Percentiles rank a stretch among this genome's conserved stretches.
phyloP scores from a whole-genome alignment of 108 stramenopile genomes.

The Cyclotella sp. region DNA sequence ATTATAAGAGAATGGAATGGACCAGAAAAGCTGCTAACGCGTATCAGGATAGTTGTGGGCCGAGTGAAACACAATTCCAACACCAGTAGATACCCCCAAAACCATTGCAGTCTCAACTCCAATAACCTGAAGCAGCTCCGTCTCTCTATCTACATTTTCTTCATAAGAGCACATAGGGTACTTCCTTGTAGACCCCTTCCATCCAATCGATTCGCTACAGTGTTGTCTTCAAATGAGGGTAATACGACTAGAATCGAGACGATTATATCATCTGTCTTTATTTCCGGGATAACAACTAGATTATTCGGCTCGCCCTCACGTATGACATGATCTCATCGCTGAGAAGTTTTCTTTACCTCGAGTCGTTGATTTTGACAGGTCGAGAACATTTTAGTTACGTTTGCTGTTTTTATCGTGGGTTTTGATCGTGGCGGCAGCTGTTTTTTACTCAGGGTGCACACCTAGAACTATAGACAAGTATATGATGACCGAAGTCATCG shows the following conservation, averaged over 20 bases:
- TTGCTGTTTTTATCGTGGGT: background rate
- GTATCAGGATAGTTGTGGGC: constrained; percentile 27
- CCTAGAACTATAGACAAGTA: too few relatives aligned
- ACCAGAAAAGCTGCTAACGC: constrained; percentile 36
- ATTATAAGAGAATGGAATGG: constrained; percentile 35
- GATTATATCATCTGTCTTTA: constrained; percentile 28
- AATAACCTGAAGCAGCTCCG: constrained; percentile 18
- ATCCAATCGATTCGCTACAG: constrained; percentile 32
- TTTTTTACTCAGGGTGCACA: too few relatives aligned
- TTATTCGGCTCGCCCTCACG: constrained; percentile 17
- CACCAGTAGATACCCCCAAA: constrained; percentile 34
- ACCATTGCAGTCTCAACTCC: constrained; percentile 23
- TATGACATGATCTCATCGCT: constrained; percentile 36
- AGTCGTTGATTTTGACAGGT: constrained; percentile 18
- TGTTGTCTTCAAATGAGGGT: constrained; percentile 33
- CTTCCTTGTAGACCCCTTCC: constrained; percentile 36
- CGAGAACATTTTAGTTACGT: constrained; percentile 13
- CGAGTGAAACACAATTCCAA: constrained; percentile 34
- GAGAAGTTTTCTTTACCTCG: constrained; percentile 1
- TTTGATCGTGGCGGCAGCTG: too few relatives aligned
- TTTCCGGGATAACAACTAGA: constrained; percentile 34
- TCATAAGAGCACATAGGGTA: constrained; percentile 24
- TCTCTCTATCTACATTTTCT: constrained; percentile 26
- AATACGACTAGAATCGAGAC: constrained; percentile 16
- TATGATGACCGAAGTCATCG: too few relatives aligned